These are phyloP conservation scores for Lipomyces chichibuensis DNA, from an alignment of 805 yeast species.

Conservation along the genomic window DNA sequence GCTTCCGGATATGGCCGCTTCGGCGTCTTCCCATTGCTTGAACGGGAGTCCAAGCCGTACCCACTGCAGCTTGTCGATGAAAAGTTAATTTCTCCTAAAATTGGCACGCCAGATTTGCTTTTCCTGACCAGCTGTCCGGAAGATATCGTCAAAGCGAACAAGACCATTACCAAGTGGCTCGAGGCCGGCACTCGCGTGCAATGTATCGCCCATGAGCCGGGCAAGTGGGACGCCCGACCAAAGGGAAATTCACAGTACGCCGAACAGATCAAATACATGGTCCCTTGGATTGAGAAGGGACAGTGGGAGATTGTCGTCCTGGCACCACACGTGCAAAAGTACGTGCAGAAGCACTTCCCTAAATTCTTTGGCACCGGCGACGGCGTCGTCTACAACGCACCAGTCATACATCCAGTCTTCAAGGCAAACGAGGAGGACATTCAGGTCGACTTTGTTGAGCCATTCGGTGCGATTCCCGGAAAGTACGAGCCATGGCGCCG, in stretches of 20 bases:
- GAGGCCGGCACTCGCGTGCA: slow-evolving; percentile 18
- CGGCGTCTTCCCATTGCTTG: slow-evolving; percentile 22
- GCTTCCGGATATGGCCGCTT: slow-evolving; percentile 1
- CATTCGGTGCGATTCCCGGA: slow-evolving; percentile 35
- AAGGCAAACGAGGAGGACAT: slow-evolving; percentile 13
- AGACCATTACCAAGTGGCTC: slow-evolving; percentile 4
- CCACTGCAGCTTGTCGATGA: slow-evolving; percentile 4
- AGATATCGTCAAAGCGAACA: slow-evolving; percentile 9
- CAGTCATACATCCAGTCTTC: slow-evolving; percentile 31
- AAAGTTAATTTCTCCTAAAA: neutral
- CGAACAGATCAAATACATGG: slow-evolving; percentile 26
- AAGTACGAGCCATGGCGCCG: slow-evolving; percentile 34
- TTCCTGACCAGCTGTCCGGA: slow-evolving; percentile 24
- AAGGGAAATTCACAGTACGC: slow-evolving; percentile 20
- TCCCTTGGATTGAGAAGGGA: slow-evolving; percentile 31
- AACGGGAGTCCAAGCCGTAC: slow-evolving; percentile 15
- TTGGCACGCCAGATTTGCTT: slow-evolving; percentile 15
- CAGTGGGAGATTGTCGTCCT: slow-evolving; percentile 34
- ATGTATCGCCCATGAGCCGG: slow-evolving; percentile 24
- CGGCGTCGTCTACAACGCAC: slow-evolving; percentile 21
- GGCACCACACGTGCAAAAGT: slow-evolving; percentile 30
- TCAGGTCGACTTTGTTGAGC: slow-evolving; percentile 11
- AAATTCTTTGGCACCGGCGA: slow-evolving; percentile 23
- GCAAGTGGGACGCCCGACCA: slow-evolving; percentile 18
- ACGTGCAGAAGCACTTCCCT: slow-evolving; percentile 27